Conservation (phyloP, 768 basidiomycete species). For the Lactarius quietus region DNA sequence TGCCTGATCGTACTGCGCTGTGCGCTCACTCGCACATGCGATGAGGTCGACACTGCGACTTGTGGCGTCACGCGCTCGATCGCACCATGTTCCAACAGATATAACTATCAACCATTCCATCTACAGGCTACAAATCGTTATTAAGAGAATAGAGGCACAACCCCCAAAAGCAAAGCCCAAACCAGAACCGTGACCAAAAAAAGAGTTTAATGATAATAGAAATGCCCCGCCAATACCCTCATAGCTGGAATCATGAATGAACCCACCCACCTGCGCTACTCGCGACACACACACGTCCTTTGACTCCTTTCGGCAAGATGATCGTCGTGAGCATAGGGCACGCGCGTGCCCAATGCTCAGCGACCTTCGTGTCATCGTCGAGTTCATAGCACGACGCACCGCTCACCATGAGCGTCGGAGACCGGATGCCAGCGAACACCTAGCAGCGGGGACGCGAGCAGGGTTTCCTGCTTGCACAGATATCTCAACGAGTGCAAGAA, state of each 20-base stretch:
- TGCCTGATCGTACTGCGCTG: too few relatives aligned
- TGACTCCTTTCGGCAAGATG: constrained; percentile 58
- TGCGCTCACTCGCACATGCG: too few relatives aligned
- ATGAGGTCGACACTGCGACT: too few relatives aligned
- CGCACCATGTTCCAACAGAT: too few relatives aligned
- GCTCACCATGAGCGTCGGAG: constrained; percentile 59
- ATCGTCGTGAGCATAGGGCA: constrained; percentile 62
- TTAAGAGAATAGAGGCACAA: too few relatives aligned
- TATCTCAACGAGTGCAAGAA: constrained; percentile 7
- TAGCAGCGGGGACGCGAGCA: constrained; percentile 41
- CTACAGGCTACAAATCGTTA: too few relatives aligned
- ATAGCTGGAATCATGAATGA: not conserved
- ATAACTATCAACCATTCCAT: too few relatives aligned
- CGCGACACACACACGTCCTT: constrained; percentile 57
- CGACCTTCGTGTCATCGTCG: constrained; percentile 47
- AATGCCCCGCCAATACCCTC: too few relatives aligned
- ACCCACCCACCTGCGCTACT: constrained; percentile 24
- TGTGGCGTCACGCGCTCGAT: too few relatives aligned
- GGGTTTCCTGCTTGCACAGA: constrained; percentile 34
- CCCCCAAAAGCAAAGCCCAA: not conserved
- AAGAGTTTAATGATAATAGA: not conserved
- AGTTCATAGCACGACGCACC: constrained; percentile 23
- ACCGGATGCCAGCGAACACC: constrained; percentile 40
- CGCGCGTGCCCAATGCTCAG: constrained; percentile 49
- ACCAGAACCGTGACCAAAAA: not conserved